Evolutionary conservation across 1,284 basidiomycete genomes (phyloP), one percentile per base, ranked within the genome.

Genomic region (Prillingera fragicola): DNA sequence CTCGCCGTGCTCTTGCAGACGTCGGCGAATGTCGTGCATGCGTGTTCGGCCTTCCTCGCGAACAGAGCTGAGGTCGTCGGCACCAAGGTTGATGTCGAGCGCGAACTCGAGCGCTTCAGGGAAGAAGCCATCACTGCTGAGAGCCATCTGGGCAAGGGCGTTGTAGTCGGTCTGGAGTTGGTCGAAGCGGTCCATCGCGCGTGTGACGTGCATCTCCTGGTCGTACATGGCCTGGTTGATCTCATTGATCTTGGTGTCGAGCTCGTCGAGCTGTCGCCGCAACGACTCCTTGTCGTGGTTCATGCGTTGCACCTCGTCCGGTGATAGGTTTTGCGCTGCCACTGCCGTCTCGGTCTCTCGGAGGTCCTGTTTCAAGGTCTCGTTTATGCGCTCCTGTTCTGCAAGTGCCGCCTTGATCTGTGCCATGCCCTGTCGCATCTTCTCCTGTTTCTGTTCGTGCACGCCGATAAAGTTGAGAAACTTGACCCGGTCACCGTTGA

Each of bases 271-370:
- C 75, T 84, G 52, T 76, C 80, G 22, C 76, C 73, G 41, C 18
- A 92, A 74, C 17, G 74, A 78, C 58, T 88, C 85, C 53, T 86
- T 83, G 54, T 90, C 87, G 13, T 80, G 81, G 55, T 83, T 90
- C 87, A 92, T 91, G 26, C 81, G 80, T 37, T 78, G 73, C 32
- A 89, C 86, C 69, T 92, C 87, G 63, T 90, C 86, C 0, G 83
- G 83, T 1, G 83, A 79, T 24, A 92, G 76, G 61, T 91, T 90
- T 66, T 92, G 88, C 28, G 76, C 80, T 56, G 81, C 80, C 17
- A 92, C 85, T 10, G 85, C 77, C 1, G 78, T 75, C 8, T 74
- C 70, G 19, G 87, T 74, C 44, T 77, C 76, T n/a, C 73, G 72
- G 47, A 83, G 78, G 55, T 89, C 84, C n/a, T n/a, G 24, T 69